These are phyloP conservation scores for Penicillium nucicola DNA, from an alignment of 495 filamentous ascomycete species.

Conservation along the genomic window DNA sequence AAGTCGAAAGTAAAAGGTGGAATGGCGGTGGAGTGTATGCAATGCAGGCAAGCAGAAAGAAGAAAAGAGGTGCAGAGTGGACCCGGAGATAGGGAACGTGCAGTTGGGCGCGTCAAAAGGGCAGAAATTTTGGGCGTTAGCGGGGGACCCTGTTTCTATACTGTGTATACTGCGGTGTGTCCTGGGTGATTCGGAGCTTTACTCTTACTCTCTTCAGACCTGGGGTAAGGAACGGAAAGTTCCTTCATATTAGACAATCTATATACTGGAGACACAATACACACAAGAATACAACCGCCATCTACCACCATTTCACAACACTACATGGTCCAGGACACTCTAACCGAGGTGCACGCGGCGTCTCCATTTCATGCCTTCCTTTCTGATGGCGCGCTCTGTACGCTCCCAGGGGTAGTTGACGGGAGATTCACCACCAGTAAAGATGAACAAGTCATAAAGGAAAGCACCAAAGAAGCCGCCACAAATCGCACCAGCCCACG, in stretches of 20 bases:
- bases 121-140: no score
- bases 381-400: slow-evolving; percentile 30
- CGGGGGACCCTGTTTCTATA: no score
- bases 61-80: slow-evolving; percentile 17
- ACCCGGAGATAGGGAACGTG: slow-evolving; percentile 20
- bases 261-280: neutral
- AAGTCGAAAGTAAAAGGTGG: neutral
- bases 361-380: slow-evolving; percentile 34
- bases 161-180: no score
- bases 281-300: neutral
- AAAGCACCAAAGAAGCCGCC: slow-evolving; percentile 45
- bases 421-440: slow-evolving; percentile 50
- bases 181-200: no score
- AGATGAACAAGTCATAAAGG: slow-evolving; percentile 54
- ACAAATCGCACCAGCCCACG: slow-evolving; percentile 42
- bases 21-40: slow-evolving; percentile 15
- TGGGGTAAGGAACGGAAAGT: no score
- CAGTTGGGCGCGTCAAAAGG: neutral
- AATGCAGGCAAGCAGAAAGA: slow-evolving; percentile 5
- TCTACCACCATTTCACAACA: neutral
- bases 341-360: slow-evolving; percentile 19
- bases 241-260: no score
- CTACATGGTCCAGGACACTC: neutral
- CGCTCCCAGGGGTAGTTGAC: slow-evolving; percentile 47
- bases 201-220: no score